A percentile compares a stretch with the other conserved stretches of the same genome.
Evolutionary conservation across 2,329 filamentous ascomycete species (phyloP).

Genomic region (Beauveria australis): DNA sequence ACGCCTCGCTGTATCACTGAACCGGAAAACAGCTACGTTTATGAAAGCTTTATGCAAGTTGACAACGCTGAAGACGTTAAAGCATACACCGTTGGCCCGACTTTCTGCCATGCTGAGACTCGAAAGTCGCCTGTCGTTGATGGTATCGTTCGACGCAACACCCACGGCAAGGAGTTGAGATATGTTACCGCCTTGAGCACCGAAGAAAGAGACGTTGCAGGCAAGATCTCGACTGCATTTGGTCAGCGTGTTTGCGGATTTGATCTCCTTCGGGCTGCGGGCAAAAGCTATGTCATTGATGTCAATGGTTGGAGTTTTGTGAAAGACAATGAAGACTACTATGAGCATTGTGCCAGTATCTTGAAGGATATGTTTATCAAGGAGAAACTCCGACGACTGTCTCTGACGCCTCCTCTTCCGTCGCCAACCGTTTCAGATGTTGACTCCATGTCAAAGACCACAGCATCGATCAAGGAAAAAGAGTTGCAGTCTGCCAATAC

Average conservation of each 20-base stretch:
- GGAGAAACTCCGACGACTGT: constrained; percentile 58
- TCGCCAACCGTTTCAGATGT: constrained; percentile 39
- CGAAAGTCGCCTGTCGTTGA: constrained; percentile 96
- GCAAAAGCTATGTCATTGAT: constrained; percentile 94
- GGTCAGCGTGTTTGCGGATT: constrained; percentile 95
- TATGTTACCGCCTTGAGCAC: constrained; percentile 81
- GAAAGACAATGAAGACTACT: constrained; percentile 98
- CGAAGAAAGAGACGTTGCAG: constrained; percentile 78
- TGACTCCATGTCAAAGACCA: constrained; percentile 28
- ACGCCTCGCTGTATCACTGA: constrained; percentile 77
- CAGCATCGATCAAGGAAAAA: constrained; percentile 29
- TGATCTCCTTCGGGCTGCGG: constrained; percentile 78
- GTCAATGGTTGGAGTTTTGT: constrained; percentile 99
- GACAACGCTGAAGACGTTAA: constrained; percentile 98
- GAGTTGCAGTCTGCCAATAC: constrained; percentile 22
- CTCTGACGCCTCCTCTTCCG: constrained; percentile 49
- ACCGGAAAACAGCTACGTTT: constrained; percentile 77
- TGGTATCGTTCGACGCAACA: constrained; percentile 89
- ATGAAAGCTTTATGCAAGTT: constrained; percentile 93
- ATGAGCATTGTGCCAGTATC: constrained; percentile 82
- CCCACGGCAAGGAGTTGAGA: constrained; percentile 91
- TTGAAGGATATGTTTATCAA: constrained; percentile 80
- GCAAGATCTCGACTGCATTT: constrained; percentile 84
- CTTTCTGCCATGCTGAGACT: constrained; percentile 93
- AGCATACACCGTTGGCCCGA: constrained; percentile 89